Conservation (phyloP, 139 green algal genomes). For the Picochlorum sp. region DNA sequence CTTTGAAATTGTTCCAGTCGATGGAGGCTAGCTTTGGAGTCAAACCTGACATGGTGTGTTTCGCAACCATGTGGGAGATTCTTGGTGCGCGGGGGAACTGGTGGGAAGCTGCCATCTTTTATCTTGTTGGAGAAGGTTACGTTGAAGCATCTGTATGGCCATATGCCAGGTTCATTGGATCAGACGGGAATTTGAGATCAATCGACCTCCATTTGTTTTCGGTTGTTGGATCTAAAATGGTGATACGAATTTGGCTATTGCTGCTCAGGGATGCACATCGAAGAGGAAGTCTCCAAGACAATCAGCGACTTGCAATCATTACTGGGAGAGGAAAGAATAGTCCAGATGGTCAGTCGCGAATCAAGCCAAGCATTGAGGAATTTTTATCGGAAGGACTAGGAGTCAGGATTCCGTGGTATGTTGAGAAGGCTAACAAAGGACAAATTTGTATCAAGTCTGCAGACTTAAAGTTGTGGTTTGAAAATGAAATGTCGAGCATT, state of each 20-base stretch:
- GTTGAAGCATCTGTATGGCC: background rate
- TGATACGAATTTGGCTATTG: slow-evolving; percentile 29
- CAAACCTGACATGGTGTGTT: slow-evolving; percentile 17
- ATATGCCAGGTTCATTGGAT: background rate
- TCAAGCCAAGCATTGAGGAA: slow-evolving; percentile 17
- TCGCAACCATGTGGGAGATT: slow-evolving; percentile 16
- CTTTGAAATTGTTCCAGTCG: slow-evolving; percentile 10
- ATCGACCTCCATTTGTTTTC: slow-evolving; percentile 26
- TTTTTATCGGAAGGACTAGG: slow-evolving; percentile 19
- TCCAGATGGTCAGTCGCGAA: slow-evolving; percentile 10
- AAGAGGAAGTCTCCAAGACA: background rate
- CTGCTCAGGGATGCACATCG: background rate
- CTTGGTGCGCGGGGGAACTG: slow-evolving; percentile 4
- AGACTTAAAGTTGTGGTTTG: too few relatives aligned
- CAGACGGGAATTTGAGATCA: background rate
- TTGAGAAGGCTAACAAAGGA: background rate
- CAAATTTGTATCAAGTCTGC: background rate
- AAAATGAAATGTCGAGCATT: too few relatives aligned
- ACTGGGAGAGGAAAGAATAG: slow-evolving; percentile 24
- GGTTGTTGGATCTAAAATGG: background rate
- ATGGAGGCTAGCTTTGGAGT: background rate
- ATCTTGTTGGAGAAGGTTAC: slow-evolving; percentile 1
- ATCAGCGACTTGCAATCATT: slow-evolving; percentile 5
- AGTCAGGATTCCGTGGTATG: slow-evolving; percentile 4
- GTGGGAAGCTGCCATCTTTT: slow-evolving; percentile 2